These are phyloP conservation scores for Emergomyces pasteurianus DNA, from an alignment of 2,329 filamentous ascomycete genomes.

Conservation along the genomic window DNA sequence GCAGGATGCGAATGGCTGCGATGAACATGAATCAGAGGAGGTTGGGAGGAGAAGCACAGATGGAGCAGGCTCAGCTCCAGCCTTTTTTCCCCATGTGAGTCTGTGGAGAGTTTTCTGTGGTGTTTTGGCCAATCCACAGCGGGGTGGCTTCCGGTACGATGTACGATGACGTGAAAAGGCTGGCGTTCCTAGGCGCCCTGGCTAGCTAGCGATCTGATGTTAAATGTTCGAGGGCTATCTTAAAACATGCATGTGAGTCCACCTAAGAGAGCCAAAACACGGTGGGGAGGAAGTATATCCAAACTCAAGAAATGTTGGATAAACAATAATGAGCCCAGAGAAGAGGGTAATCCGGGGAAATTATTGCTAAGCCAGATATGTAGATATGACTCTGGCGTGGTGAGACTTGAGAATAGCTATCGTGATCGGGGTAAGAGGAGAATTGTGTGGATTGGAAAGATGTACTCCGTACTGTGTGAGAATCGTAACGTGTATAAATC, in stretches of 20 bases:
- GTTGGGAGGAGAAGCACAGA: neutral
- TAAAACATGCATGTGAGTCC: neutral
- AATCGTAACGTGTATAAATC: neutral
- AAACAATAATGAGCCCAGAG: neutral
- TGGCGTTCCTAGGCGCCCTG: neutral
- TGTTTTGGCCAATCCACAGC: neutral
- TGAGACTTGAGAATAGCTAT: neutral
- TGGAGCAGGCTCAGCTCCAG: neutral
- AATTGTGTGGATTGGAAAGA: neutral
- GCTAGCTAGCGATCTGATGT: neutral
- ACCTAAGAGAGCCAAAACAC: neutral
- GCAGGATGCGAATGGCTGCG: neutral
- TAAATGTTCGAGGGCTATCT: neutral
- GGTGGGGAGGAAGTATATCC: too few relatives aligned
- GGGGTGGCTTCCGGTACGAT: neutral
- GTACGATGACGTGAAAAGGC: neutral
- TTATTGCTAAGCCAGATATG: neutral
- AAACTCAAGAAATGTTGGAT: neutral
- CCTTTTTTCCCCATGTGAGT: neutral
- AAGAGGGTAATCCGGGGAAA: neutral
- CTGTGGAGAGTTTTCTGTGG: neutral
- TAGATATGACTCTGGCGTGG: neutral
- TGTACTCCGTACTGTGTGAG: too few relatives aligned
- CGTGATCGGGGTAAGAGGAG: neutral
- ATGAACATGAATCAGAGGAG: neutral